Evolutionary conservation across 2,329 filamentous ascomycete genomes (phyloP), one percentile per base, ranked within the genome.

Genomic region (Beauveria varroae): DNA sequence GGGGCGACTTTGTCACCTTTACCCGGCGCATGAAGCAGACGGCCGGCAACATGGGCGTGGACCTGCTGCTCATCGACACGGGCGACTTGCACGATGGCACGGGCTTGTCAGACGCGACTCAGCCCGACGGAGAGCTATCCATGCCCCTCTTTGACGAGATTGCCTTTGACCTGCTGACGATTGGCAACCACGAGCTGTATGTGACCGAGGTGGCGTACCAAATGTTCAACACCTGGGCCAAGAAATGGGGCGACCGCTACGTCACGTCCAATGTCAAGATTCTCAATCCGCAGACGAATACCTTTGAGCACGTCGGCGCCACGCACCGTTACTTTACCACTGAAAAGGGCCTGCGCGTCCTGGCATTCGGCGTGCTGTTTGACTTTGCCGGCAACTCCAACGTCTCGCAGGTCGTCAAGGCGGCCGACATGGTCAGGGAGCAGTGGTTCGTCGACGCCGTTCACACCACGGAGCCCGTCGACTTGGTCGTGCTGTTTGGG

Each of bases 71-170:
- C 14, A 71, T 87, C 54, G 85, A 88, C 67, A 86, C 83, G 49
- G 84, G 83, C 22, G 86, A 88, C 68, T 73, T 88, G n/a, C 85
- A 88, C 67, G 85, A 88, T 64, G 86, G 86, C 2, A 82, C 82
- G 30, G 85, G 85, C 1, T 72, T 88, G 52, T 84, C 81, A 49
- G 86, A 88, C 68, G 81, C 80, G 6, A 87, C 85, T 0, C 73
- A 69, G 1, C 79, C 79, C 2, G 85, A 87, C 64, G 86, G 84
- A 49, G 72, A 76, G 46, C 65, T 83, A 24, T 83, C 82, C 1
- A 81, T 78, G 66, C 71, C 72, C n/a, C 67, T 79, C 50, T 78
- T 79, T 43, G 68, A 75, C 62, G 70, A 78, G 64, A 70, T 76
- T 30, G 67, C 72, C 46, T 79, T 79, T 62, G 77, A 79, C 46